Evolutionary conservation across 2,329 filamentous ascomycete genomes (phyloP), one percentile per base, ranked within the genome.

Genomic region (Zasmidium citrigriseum): DNA sequence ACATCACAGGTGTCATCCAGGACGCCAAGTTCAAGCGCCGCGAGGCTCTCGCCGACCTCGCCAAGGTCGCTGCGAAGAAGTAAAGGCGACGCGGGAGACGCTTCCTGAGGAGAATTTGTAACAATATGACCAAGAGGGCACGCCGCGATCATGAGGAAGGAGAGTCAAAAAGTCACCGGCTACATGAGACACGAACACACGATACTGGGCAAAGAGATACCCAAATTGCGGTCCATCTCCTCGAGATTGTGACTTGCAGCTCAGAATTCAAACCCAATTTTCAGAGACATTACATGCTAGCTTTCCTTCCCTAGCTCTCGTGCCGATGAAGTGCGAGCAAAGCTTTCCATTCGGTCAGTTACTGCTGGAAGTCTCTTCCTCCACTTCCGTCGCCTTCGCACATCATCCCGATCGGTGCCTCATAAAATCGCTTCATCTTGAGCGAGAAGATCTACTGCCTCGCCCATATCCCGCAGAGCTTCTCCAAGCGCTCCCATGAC

Each of bases 11-110:
- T 66, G 87, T 89, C 59, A 89, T 90, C 64, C 84, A 88, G 74
- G 88, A 90, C 70, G 88, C 87, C 68, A 89, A 88, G 78, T 90
- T 86, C 82, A 90, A 90, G 83, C 86, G 88, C 62, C 85, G 85
- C 52, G 88, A 90, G 72, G 87, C 86, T 51, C 80, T 90, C 38
- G 83, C 84, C 50, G 87, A 89, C 67, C 80, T 90, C 41, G 86
- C 83, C 58, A 76, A 75, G 68, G 72, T 67, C 49, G 70, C 71
- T 20, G 55, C 62, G 61, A 72, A 74, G 68, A 67, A 72, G 55
- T 69, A 62, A 55, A 21, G 34, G 21, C 29, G 12, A 44, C 14
- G 5, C 12, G 18, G 18, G 14, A 14, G 27, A 29, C 14, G 27
- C 27, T 14, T 7, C 27, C 7, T 29, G 27, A 7, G 7, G 7